Evolutionary conservation across 768 basidiomycete species (phyloP).

Genomic region (Termitomyces titanicus): DNA sequence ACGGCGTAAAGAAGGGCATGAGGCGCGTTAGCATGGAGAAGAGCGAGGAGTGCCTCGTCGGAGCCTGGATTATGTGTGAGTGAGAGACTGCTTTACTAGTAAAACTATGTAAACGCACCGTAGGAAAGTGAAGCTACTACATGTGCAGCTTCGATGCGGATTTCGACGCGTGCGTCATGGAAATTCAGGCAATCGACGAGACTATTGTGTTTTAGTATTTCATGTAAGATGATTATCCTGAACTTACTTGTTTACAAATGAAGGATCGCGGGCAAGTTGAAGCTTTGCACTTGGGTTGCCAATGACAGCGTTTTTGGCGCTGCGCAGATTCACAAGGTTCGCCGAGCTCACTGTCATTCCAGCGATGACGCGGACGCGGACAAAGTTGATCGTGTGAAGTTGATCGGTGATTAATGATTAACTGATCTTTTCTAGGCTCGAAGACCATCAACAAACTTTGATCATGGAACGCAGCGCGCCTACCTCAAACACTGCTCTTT

Average conservation of each 20-base stretch:
- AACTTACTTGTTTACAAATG: constrained; percentile 57
- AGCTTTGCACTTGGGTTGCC: constrained; percentile 76
- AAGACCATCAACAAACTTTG: no score
- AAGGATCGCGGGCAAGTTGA: constrained; percentile 50
- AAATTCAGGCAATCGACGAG: constrained; percentile 59
- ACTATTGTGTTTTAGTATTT: constrained; percentile 27
- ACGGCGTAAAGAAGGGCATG: constrained; percentile 62
- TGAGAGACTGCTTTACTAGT: neutral
- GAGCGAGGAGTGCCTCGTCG: constrained; percentile 50
- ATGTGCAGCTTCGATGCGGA: constrained; percentile 72
- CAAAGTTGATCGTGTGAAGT: neutral
- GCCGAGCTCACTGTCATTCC: constrained; percentile 23
- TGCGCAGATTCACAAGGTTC: constrained; percentile 46
- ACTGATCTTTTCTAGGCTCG: no score
- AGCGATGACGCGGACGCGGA: neutral
- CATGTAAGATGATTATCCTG: constrained; percentile 35
- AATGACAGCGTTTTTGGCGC: constrained; percentile 72
- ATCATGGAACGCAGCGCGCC: no score
- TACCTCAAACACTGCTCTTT: no score
- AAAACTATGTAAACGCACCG: constrained; percentile 31
- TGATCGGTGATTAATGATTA: neutral
- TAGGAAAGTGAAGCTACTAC: constrained; percentile 72
- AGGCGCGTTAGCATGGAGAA: constrained; percentile 56
- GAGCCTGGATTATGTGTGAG: constrained; percentile 41
- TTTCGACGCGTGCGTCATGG: constrained; percentile 33